phyloP scores from a whole-genome alignment of 305 asterid genomes.

The Fraxinus ornus region DNA sequence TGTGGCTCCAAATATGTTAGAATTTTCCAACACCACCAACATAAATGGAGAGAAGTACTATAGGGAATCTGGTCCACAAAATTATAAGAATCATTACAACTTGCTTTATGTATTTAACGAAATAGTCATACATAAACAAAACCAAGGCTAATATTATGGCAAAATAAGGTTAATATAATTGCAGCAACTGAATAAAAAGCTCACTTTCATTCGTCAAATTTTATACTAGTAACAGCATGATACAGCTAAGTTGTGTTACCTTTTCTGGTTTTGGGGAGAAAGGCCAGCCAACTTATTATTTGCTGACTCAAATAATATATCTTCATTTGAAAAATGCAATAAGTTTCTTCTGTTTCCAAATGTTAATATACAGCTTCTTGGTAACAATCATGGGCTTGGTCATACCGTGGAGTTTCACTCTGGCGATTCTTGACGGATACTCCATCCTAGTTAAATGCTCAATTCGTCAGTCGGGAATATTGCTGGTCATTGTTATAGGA shows the following conservation, averaged over 20 bases:
- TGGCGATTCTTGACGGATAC: conserved; percentile 64
- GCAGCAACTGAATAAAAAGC: not conserved
- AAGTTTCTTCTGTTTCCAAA: conserved; percentile 3
- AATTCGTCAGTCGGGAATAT: conserved; percentile 48
- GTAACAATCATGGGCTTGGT: conserved; percentile 72
- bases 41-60: not conserved
- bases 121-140: not conserved
- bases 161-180: not conserved
- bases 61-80: not conserved
- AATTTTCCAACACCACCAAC: not conserved
- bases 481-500: conserved; percentile 60
- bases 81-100: not conserved
- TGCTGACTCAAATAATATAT: not conserved
- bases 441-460: conserved; percentile 49
- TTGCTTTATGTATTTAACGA: not conserved
- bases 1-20: too few species aligned
- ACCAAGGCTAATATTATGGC: not conserved
- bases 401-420: conserved; percentile 80
- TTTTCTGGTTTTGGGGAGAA: not conserved
- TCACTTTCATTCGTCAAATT: not conserved
- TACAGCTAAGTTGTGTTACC: not conserved
- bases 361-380: conserved; percentile 48
- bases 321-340: not conserved
- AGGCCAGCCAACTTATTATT: not conserved
- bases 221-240: not conserved